These are phyloP conservation scores for Blastomyces parvus DNA, from an alignment of 2,329 filamentous ascomycete species.

Conservation along the genomic window DNA sequence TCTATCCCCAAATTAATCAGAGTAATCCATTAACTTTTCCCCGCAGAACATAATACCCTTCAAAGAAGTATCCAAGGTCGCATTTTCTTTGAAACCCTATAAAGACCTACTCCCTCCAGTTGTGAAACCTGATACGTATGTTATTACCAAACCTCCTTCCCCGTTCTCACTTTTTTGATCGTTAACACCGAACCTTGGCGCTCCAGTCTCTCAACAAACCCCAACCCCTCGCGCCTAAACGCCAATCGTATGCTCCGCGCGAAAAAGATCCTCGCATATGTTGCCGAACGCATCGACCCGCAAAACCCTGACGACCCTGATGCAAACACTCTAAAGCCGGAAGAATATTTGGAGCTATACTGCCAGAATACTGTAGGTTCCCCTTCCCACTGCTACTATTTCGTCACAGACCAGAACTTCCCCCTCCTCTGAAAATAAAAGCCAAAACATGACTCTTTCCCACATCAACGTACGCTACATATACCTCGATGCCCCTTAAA, in stretches of 20 bases:
- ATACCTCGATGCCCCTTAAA: neutral
- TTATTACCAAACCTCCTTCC: conserved; percentile 9
- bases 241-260: conserved; percentile 94
- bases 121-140: conserved; percentile 58
- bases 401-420: neutral
- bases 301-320: conserved; percentile 50
- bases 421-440: neutral
- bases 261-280: conserved; percentile 86
- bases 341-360: conserved; percentile 91
- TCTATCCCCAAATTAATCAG: neutral
- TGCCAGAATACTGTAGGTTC: conserved; percentile 76
- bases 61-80: conserved; percentile 95
- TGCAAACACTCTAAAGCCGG: conserved; percentile 56
- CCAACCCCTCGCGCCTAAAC: conserved; percentile 76
- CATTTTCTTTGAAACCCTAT: conserved; percentile 79
- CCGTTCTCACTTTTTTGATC: neutral
- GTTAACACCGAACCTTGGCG: neutral
- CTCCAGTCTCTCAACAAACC: conserved; percentile 12
- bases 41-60: conserved; percentile 62
- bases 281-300: conserved; percentile 82
- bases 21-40: neutral
- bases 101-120: conserved; percentile 66
- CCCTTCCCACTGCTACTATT: neutral
- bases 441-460: neutral
- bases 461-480: neutral